Evolutionary conservation across 2,329 filamentous ascomycete genomes (phyloP).

Genomic region (Penicillium expansum): DNA sequence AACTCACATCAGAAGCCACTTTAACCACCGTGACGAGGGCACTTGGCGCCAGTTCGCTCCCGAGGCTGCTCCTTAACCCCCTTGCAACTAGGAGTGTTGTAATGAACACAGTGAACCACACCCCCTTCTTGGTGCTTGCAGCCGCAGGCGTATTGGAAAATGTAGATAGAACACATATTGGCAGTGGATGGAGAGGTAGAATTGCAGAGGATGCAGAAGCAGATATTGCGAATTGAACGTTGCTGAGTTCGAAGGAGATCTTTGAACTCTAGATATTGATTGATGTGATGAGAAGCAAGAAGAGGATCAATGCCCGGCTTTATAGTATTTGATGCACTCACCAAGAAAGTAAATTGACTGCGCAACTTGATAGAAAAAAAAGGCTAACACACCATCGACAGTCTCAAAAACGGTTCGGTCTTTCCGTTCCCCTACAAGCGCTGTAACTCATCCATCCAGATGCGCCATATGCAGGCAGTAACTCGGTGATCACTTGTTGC

Average conservation of each 20-base stretch:
- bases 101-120: conserved; percentile 36
- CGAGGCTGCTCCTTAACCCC: conserved; percentile 35
- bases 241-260: not conserved
- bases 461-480: conserved; percentile 19
- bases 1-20: not conserved
- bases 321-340: conserved; percentile 24
- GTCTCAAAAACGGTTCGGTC: not conserved
- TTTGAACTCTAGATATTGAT: conserved; percentile 2
- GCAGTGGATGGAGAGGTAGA: not conserved
- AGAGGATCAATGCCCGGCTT: conserved; percentile 13
- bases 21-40: conserved; percentile 26
- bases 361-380: conserved; percentile 16
- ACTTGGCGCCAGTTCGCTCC: conserved; percentile 34
- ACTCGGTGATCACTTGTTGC: conserved; percentile 5
- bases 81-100: conserved; percentile 31
- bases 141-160: conserved; percentile 39
- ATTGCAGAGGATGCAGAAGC: not conserved
- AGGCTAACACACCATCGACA: conserved; percentile 6
- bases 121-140: conserved; percentile 34
- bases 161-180: conserved; percentile 40
- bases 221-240: not conserved
- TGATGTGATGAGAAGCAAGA: conserved; percentile 5
- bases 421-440: conserved; percentile 7
- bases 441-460: conserved; percentile 10
- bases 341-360: conserved; percentile 18